Conservation (phyloP, 108 stramenopile species). For the Chaetoceros tenuissimus region DNA sequence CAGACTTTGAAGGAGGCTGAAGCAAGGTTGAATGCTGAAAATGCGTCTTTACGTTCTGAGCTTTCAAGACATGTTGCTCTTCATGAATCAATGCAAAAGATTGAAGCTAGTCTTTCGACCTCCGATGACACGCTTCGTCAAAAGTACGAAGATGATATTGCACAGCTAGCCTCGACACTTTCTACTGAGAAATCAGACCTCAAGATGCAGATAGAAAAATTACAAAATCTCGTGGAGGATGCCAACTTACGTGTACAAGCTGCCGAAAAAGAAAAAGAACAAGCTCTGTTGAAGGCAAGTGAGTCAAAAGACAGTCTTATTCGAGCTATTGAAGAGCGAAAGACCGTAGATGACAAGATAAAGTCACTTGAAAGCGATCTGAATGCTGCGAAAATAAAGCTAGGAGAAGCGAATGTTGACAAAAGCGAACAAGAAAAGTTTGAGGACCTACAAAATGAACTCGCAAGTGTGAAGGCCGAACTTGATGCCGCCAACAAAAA, state of each 20-base stretch:
- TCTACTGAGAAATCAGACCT: conserved; percentile 27
- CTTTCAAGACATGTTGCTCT: conserved; percentile 59
- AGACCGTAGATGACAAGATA: conserved; percentile 9
- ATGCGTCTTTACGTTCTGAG: conserved; percentile 51
- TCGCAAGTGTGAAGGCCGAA: conserved; percentile 53
- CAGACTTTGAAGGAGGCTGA: conserved; percentile 59
- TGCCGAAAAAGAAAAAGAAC: conserved; percentile 36
- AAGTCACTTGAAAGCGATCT: conserved; percentile 33
- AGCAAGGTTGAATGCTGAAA: conserved; percentile 41
- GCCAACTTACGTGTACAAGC: conserved; percentile 29
- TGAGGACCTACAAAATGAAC: conserved; percentile 34
- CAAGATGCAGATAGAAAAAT: conserved; percentile 24
- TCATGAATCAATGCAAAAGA: conserved; percentile 60
- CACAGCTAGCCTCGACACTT: conserved; percentile 19
- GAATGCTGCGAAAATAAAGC: conserved; percentile 26
- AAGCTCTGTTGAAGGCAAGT: conserved; percentile 13
- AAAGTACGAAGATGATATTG: conserved; percentile 35
- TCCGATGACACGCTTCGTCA: conserved; percentile 49
- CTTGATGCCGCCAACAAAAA: conserved; percentile 36
- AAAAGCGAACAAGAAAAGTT: conserved; percentile 41
- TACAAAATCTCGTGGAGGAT: conserved; percentile 40
- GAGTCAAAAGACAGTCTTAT: conserved; percentile 22
- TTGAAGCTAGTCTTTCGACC: conserved; percentile 64
- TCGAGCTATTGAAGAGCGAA: conserved; percentile 5
- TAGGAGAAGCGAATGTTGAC: conserved; percentile 28